Base-by-base conservation (phyloP, 139 green algal genomes). In the Chlorella sp. region DNA sequence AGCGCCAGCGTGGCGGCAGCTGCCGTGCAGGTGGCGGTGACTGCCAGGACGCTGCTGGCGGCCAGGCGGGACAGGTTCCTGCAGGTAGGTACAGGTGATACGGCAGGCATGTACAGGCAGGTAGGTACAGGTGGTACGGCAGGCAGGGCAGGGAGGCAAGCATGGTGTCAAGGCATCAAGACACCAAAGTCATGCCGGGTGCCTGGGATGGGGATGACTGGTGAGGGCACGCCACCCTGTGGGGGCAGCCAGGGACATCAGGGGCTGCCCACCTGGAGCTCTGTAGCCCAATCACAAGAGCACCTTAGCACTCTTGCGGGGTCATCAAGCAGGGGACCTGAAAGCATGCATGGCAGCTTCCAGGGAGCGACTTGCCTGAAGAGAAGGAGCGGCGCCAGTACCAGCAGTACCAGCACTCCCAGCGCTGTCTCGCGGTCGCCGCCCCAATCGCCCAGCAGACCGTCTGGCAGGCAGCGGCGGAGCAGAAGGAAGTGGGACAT, bases 311-410 rank as follows among this genome's bases (percentile, higher is more conserved):
- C n/a, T n/a, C n/a, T n/a, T n/a, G n/a, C n/a, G n/a, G n/a, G n/a
- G n/a, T n/a, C n/a, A n/a, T n/a, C n/a, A n/a, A n/a, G n/a, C n/a
- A n/a, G n/a, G n/a, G n/a, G n/a, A n/a, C n/a, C n/a, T n/a, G n/a
- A n/a, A n/a, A n/a, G n/a, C n/a, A n/a, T n/a, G n/a, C n/a, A n/a
- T n/a, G n/a, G n/a, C n/a, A n/a, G n/a, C n/a, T n/a, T n/a, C n/a
- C n/a, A n/a, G n/a, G n/a, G n/a, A n/a, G n/a, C n/a, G n/a, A n/a
- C 84, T 78, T 68, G 42, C 84, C 84, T 88, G 68, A 81, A 64
- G 84, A 68, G 81, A 0, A 66, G 22, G 39, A 88, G 64, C 3
- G 84, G 84, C 0, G 42, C 68, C 28, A 88, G 37, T 28, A 88
- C 84, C 68, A 88, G 66, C 1, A 39, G 34, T 16, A 30, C 28